phyloP scores from a whole-genome alignment of 2,329 filamentous ascomycete species.

The Fusarium poae region DNA sequence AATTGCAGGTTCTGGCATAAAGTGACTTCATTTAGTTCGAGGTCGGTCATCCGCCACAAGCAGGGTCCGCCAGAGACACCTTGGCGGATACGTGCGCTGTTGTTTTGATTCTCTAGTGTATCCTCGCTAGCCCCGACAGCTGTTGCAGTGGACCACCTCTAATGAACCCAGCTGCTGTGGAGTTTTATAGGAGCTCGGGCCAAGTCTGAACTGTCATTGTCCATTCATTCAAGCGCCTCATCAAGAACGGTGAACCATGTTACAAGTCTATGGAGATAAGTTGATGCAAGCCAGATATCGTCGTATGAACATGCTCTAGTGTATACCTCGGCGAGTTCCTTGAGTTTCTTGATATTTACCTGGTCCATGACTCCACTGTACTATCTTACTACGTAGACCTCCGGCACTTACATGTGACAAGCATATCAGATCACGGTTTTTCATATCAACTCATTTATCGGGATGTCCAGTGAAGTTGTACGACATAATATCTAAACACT shows the following conservation, averaged over 20 bases:
- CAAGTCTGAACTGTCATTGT: slow-evolving; percentile 15
- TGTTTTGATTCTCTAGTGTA: slow-evolving; percentile 33
- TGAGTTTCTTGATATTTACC: background rate
- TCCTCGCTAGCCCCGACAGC: slow-evolving; percentile 14
- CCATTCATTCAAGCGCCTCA: slow-evolving; percentile 29
- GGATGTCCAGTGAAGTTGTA: background rate
- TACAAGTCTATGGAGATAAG: slow-evolving; percentile 1
- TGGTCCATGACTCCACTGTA: background rate
- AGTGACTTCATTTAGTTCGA: slow-evolving; percentile 33
- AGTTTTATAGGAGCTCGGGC: slow-evolving; percentile 26
- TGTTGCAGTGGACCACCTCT: slow-evolving; percentile 30
- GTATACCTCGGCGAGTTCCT: background rate
- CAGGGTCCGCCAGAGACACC: slow-evolving; percentile 40
- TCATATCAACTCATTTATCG: background rate
- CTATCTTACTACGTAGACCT: too few relatives aligned
- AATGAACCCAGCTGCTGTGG: slow-evolving; percentile 23
- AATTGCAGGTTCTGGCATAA: background rate
- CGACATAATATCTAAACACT: too few relatives aligned
- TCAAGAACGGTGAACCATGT: slow-evolving; percentile 18
- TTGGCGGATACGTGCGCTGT: slow-evolving; percentile 35
- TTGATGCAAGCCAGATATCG: slow-evolving; percentile 2
- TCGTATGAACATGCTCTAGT: background rate
- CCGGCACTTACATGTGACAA: slow-evolving; percentile 12
- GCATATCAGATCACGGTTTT: background rate
- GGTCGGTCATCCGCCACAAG: slow-evolving; percentile 40